Conservation (phyloP, 2,329 filamentous ascomycete genomes). For the Fusarium sp. region DNA sequence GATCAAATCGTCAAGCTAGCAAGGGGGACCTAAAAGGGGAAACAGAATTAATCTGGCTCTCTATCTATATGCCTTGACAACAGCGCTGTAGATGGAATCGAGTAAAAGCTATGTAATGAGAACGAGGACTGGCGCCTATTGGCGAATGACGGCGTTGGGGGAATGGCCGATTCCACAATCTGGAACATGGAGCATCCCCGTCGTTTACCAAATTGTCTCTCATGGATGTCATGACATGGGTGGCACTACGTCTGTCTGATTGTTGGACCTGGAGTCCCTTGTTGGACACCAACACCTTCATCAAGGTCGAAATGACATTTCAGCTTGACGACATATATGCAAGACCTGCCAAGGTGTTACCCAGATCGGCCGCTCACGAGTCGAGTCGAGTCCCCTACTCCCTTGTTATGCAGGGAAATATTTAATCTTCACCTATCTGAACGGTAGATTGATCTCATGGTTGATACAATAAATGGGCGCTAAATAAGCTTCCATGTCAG, state of each 20-base stretch:
- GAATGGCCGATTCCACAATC: conserved; percentile 42
- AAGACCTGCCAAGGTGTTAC: conserved; percentile 27
- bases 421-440: background rate
- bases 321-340: conserved; percentile 24
- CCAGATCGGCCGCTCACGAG: conserved; percentile 28
- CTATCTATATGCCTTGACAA: conserved; percentile 16
- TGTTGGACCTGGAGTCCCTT: background rate
- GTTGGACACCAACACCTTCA: conserved; percentile 17
- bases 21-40: conserved; percentile 34
- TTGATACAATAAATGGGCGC: conserved; percentile 21
- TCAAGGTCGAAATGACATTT: conserved; percentile 14
- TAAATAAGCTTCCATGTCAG: conserved; percentile 39
- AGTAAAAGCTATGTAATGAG: conserved; percentile 50
- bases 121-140: conserved; percentile 44
- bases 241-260: conserved; percentile 29
- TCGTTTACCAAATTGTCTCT: conserved; percentile 12
- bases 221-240: conserved; percentile 39
- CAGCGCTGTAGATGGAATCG: conserved; percentile 47
- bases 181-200: conserved; percentile 34
- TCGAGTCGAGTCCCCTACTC: conserved; percentile 15
- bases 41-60: conserved; percentile 20
- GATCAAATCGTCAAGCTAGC: conserved; percentile 37
- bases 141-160: conserved; percentile 41
- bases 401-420: conserved; percentile 30
- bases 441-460: conserved; percentile 27